phyloP scores from a whole-genome alignment of 371 early-diverging fungal genomes.

The Parasitella parasitica region DNA sequence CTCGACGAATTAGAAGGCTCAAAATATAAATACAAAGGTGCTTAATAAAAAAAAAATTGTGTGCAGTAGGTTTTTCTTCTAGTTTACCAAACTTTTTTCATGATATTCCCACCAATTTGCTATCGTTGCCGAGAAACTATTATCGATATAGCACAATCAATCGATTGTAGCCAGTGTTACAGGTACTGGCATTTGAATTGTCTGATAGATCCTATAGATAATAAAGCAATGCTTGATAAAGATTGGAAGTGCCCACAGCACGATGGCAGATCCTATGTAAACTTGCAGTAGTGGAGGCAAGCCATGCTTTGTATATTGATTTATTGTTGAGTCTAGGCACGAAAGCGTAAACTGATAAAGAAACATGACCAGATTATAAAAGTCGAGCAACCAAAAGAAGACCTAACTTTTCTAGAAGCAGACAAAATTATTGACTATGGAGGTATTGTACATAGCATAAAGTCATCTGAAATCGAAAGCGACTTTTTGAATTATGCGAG shows the following conservation, averaged over 20 bases:
- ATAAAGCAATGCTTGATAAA: conserved; percentile 46
- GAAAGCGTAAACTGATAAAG: not conserved
- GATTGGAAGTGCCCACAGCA: conserved; percentile 92
- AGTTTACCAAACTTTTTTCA: not conserved
- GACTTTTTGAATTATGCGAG: conserved; percentile 40
- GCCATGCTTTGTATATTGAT: not conserved
- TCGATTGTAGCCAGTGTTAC: not conserved
- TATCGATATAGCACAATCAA: not conserved
- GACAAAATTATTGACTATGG: conserved; percentile 23
- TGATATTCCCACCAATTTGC: conserved; percentile 29
- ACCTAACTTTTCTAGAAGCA: conserved; percentile 10
- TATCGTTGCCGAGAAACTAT: conserved; percentile 57
- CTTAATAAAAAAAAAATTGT: conserved; percentile 19
- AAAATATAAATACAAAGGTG: conserved; percentile 42
- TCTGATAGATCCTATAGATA: conserved; percentile 62
- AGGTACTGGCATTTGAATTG: conserved; percentile 84
- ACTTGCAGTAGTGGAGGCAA: not conserved
- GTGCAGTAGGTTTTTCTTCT: too few relatives aligned
- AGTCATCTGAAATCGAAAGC: conserved; percentile 43
- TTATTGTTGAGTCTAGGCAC: not conserved
- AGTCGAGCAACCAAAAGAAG: not conserved
- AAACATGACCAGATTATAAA: not conserved
- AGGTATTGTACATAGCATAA: conserved; percentile 36
- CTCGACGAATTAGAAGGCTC: conserved; percentile 37
- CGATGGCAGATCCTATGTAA: conserved; percentile 52